A percentile compares a stretch with the other conserved stretches of the same genome.
Conservation (phyloP, 352 stramenopile genomes). For the Globisporangium barbulae region DNA sequence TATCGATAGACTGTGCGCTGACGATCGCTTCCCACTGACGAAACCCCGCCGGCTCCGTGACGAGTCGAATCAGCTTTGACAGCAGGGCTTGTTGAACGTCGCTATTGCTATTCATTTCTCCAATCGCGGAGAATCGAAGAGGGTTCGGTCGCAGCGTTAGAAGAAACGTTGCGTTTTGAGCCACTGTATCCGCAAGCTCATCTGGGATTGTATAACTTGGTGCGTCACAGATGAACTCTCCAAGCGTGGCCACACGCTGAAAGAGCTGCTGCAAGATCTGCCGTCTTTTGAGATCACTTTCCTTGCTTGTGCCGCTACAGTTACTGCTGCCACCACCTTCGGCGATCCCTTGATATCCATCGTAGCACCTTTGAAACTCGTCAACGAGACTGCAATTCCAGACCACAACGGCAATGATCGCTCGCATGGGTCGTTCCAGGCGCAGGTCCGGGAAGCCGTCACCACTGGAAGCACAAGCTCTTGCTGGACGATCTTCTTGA, state of each 20-base stretch:
- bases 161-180: constrained; percentile 4
- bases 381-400: constrained; percentile 10
- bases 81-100: not conserved
- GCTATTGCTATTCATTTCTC: not conserved
- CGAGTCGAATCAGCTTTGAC: constrained; percentile 20
- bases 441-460: not conserved
- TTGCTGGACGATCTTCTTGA: not conserved
- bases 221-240: not conserved
- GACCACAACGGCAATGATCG: not conserved
- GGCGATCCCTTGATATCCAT: not conserved
- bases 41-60: constrained; percentile 14
- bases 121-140: not conserved
- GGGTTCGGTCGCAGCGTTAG: constrained; percentile 8
- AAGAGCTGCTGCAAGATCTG: not conserved
- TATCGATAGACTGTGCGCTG: constrained; percentile 13
- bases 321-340: not conserved
- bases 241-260: not conserved
- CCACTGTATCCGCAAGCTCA: not conserved
- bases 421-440: not conserved
- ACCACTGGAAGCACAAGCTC: not conserved
- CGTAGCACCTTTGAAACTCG: not conserved
- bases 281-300: not conserved
- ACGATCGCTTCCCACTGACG: constrained; percentile 11
- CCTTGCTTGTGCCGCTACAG: too few species aligned
- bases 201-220: too few species aligned